These are phyloP conservation scores for Wickerhamiella alocasiicola DNA, from an alignment of 805 yeast species.

Conservation along the genomic window DNA sequence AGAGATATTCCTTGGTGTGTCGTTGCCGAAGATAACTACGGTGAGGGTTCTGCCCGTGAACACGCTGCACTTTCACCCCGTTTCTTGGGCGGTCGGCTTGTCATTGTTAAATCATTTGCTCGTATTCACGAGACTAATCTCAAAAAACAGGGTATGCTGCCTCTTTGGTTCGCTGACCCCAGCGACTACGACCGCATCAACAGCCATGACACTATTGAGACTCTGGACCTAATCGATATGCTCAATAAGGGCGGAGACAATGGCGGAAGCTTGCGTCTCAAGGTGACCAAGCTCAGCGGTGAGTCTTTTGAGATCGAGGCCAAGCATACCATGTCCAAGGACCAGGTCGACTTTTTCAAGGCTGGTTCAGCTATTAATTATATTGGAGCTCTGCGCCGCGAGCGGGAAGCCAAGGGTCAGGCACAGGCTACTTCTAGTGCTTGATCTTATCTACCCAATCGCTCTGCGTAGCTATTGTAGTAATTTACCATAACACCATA, in stretches of 20 bases:
- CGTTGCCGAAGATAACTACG: slow-evolving; percentile 94
- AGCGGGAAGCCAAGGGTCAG: too few species aligned
- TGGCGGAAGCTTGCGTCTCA: slow-evolving; percentile 65
- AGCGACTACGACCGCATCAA: slow-evolving; percentile 71
- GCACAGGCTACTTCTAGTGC: too few species aligned
- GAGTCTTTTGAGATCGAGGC: slow-evolving; percentile 55
- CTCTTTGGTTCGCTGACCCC: slow-evolving; percentile 83
- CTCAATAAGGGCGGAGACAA: slow-evolving; percentile 72
- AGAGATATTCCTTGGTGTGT: slow-evolving; percentile 83
- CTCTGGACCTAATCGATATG: slow-evolving; percentile 63
- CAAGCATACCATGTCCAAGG: slow-evolving; percentile 93
- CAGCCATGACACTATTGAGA: slow-evolving; percentile 67
- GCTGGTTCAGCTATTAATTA: slow-evolving; percentile 95
- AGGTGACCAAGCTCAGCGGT: slow-evolving; percentile 64
- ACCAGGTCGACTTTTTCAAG: slow-evolving; percentile 89
- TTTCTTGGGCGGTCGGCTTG: slow-evolving; percentile 81
- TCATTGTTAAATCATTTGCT: slow-evolving; percentile 89
- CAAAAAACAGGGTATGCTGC: slow-evolving; percentile 96
- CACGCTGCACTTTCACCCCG: slow-evolving; percentile 96
- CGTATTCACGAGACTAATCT: slow-evolving; percentile 96
- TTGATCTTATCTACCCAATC: too few species aligned
- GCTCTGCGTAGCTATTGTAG: too few species aligned
- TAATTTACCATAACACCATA: too few species aligned
- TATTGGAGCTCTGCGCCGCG: slow-evolving; percentile 46
- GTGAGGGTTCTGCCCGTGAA: slow-evolving; percentile 99